Evolutionary conservation across 371 early-diverging fungal species (phyloP), one percentile per base, ranked within the genome.

Genomic region (Circinella minor): DNA sequence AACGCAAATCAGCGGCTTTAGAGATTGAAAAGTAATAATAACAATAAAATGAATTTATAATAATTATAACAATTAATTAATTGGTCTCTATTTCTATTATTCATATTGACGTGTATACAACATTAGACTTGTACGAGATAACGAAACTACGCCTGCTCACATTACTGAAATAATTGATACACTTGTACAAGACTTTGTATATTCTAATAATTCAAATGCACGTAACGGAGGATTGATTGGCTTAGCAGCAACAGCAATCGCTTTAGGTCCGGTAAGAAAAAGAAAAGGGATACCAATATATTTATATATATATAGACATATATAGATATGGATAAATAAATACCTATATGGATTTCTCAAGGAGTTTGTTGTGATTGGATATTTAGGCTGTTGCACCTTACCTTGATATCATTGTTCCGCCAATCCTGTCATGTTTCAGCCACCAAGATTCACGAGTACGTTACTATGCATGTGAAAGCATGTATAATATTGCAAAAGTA

Each of bases 401-500:
- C 68, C 77, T 95, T n/a, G 89, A 89, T 69, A 86, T 83, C 60
- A 94, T 96, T 66, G 86, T 96, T 14, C 95, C 95, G 36, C 96
- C 97, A 1, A 93, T 97, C 27, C 86, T 97, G 9, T 83, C 92
- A 17, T 95, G 95, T 69, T 91, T 96, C 71, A 74, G 83, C 4
- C 95, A 96, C 75, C 93, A 89, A 61, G 98, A 98, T 74, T 86
- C 91, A 7, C 82, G 91, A n/a, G 96, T 97, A 34, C 87, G 96
- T 10, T 98, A 96, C 81, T 97, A 96, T 85, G 95, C 96, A 4
- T 96, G 96, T 70, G 98, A 98, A 79, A 88, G 90, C 63, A 91
- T 98, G 91, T 98, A 98, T 77, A 98, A 98, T 72, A 95, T 98
- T 61, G 92, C 93, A 38, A 98, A 98, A 69, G 96, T 95, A 4